Conservation (phyloP, 495 filamentous ascomycete genomes). For the Aspergillus sclerotiicarbonarius region DNA sequence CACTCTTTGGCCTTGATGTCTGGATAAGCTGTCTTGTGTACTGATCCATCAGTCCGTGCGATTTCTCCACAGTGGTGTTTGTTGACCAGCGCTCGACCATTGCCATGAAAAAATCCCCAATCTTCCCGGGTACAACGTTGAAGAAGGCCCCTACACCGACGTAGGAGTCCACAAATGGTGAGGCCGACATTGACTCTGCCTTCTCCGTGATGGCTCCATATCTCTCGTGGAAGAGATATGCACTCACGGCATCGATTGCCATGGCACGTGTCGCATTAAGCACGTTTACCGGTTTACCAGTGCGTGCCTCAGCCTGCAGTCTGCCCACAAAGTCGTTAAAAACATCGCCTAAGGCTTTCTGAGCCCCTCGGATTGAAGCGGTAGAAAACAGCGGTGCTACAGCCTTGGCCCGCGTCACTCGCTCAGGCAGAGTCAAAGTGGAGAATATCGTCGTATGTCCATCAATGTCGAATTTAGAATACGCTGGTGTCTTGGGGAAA, state of each 20-base stretch:
- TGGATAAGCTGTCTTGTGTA: conserved; percentile 37
- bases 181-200: conserved; percentile 29
- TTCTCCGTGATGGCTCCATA: conserved; percentile 42
- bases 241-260: conserved; percentile 45
- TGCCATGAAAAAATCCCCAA: conserved; percentile 37
- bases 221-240: conserved; percentile 44
- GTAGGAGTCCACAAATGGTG: conserved; percentile 43
- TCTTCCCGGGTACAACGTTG: conserved; percentile 32
- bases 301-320: conserved; percentile 27
- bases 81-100: conserved; percentile 24
- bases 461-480: conserved; percentile 54
- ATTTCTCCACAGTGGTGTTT: conserved; percentile 24
- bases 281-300: conserved; percentile 38
- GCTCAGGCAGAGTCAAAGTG: conserved; percentile 33
- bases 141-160: conserved; percentile 51
- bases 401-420: conserved; percentile 45
- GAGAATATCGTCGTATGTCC: conserved; percentile 52
- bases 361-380: conserved; percentile 33
- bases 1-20: conserved; percentile 21
- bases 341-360: conserved; percentile 27
- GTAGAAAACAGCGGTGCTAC: conserved; percentile 48
- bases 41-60: conserved; percentile 35
- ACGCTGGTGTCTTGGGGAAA: conserved; percentile 45
- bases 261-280: conserved; percentile 41
- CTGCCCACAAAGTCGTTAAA: conserved; percentile 38